phyloP scores from a whole-genome alignment of 192 early-diverging fungal species.

The Thamnidium elegans region DNA sequence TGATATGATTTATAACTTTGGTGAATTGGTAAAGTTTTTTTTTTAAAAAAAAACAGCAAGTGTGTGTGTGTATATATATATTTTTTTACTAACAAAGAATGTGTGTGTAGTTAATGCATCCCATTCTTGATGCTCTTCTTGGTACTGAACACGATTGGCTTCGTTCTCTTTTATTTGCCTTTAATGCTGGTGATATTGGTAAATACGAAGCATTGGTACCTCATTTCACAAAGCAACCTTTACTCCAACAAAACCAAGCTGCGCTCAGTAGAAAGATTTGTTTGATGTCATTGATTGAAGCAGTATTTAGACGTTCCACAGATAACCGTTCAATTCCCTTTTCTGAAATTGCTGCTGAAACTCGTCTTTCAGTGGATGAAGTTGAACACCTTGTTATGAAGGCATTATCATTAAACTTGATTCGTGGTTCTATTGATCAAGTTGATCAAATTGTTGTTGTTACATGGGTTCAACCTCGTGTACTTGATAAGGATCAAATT shows the following conservation, averaged over 20 bases:
- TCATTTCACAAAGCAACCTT: conserved; percentile 72
- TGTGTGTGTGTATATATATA: not conserved
- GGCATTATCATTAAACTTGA: conserved; percentile 87
- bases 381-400: conserved; percentile 99
- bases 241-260: conserved; percentile 71
- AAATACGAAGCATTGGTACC: conserved; percentile 80
- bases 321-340: conserved; percentile 80
- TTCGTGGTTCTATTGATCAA: conserved; percentile 94
- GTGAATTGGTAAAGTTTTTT: conserved; percentile 75
- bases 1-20: conserved; percentile 98
- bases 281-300: conserved; percentile 95
- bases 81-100: not conserved
- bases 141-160: conserved; percentile 87
- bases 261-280: conserved; percentile 94
- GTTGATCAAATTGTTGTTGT: conserved; percentile 85
- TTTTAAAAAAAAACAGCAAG: not conserved
- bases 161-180: conserved; percentile 78
- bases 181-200: conserved; percentile 93
- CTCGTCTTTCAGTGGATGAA: conserved; percentile 70
- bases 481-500: conserved; percentile 89
- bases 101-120: conserved; percentile 74
- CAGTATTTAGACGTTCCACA: conserved; percentile 81
- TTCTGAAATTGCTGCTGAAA: conserved; percentile 76
- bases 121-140: conserved; percentile 74
- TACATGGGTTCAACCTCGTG: conserved; percentile 98